Conservation (phyloP, 805 yeast genomes). For the Teunomyces aglyptinius region DNA sequence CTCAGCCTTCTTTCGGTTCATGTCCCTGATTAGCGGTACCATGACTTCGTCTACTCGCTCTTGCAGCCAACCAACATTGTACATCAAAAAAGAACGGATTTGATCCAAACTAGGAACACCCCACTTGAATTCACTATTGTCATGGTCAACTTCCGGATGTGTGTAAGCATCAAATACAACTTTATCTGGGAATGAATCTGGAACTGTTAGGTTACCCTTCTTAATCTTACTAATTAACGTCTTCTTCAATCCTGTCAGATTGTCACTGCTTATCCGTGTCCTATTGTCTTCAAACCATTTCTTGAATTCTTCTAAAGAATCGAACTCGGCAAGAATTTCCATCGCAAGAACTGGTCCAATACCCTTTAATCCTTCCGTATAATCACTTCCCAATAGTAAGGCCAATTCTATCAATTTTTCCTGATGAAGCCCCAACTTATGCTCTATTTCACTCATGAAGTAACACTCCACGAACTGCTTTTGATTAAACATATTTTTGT, state of each 20-base stretch:
- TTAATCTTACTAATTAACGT: conserved; percentile 56
- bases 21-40: conserved; percentile 78
- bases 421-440: conserved; percentile 64
- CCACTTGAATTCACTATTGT: conserved; percentile 79
- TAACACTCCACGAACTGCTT: conserved; percentile 89
- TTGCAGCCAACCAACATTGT: conserved; percentile 76
- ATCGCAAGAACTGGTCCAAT: conserved; percentile 92
- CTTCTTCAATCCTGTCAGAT: conserved; percentile 50
- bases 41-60: conserved; percentile 76
- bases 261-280: conserved; percentile 35
- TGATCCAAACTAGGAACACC: conserved; percentile 84
- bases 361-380: conserved; percentile 89
- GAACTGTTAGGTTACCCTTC: conserved; percentile 52
- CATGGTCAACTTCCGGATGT: conserved; percentile 81
- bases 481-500: conserved; percentile 92
- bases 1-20: conserved; percentile 59
- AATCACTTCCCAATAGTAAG: conserved; percentile 85
- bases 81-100: conserved; percentile 65
- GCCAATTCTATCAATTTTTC: conserved; percentile 76
- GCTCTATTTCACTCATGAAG: conserved; percentile 53
- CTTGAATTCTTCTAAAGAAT: conserved; percentile 40
- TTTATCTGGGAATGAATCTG: conserved; percentile 66
- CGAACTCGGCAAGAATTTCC: conserved; percentile 87
- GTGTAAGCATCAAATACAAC: conserved; percentile 71
- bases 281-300: conserved; percentile 55